Base-by-base conservation (phyloP, 192 early-diverging fungal species). In the Coemansia sp. region DNA sequence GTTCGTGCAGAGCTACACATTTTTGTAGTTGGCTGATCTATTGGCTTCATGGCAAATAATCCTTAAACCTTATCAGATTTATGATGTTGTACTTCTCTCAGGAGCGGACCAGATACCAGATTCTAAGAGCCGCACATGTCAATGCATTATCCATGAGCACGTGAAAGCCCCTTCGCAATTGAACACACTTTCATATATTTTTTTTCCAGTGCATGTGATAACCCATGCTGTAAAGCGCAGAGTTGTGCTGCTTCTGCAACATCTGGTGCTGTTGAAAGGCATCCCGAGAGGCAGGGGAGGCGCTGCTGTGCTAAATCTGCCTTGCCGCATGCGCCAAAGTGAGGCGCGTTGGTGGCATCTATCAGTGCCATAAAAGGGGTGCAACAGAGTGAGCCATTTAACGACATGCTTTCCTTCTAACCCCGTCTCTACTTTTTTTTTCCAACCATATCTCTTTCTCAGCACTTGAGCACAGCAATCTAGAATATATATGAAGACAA, bases 371-470 rank as follows among this genome's bases (percentile, higher is more conserved):
- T 41, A 41, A 41, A 41, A 41, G 12, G 12, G 39, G 6, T 12
- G 12, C 39, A 11, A 11, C 39, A 41, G 39, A 30, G 30, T 2
- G 30, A 30, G 30, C 30, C 30, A 30, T 30, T 30, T 30, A 3
- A 30, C 30, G 18, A 21, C 7, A 49, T 18, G n/a, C 20, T 9
- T 49, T 26, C 24, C 10, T 52, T 52, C 8, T 5, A 24, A 7
- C 10, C 24, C 24, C 21, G 51, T 53, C 24, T 26, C 24, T 53
- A 10, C 24, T 26, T 16, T 53, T 24, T 10, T 44, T 44, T 63
- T 59, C 53, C 45, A 57, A 43, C 7, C 49, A 24, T 51, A 30
- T 20, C 23, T 65, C 26, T 56, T 46, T 34, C 46, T 38, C 30
- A 30, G 30, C 39, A 2, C 55, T 6, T 30, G 35, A 59, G 1